phyloP scores from a whole-genome alignment of 2,329 filamentous ascomycete species.

The Hypoxylon sp. region DNA sequence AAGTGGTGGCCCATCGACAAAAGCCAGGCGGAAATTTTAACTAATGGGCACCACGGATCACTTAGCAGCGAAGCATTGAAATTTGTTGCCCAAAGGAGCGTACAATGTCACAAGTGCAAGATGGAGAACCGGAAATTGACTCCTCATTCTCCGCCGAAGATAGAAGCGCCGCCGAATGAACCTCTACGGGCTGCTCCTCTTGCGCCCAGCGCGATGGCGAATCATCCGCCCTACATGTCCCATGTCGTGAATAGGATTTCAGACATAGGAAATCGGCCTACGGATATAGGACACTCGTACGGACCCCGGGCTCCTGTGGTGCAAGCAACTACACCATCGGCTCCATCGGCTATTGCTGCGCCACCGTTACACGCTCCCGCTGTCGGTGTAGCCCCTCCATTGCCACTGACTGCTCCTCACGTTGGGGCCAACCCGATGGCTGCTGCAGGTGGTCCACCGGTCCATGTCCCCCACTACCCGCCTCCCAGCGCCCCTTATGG shows the following conservation, averaged over 20 bases:
- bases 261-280: conserved; percentile 37
- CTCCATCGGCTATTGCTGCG: conserved; percentile 33
- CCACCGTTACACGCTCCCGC: conserved; percentile 42
- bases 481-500: conserved; percentile 50
- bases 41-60: conserved; percentile 59
- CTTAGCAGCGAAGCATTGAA: conserved; percentile 65
- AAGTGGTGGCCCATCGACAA: conserved; percentile 74
- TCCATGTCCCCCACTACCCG: conserved; percentile 52
- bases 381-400: conserved; percentile 38
- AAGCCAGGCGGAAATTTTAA: conserved; percentile 59
- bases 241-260: conserved; percentile 37
- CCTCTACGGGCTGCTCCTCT: conserved; percentile 38
- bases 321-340: conserved; percentile 35
- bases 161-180: conserved; percentile 44
- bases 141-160: conserved; percentile 44
- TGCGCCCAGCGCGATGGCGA: conserved; percentile 38
- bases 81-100: conserved; percentile 67
- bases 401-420: conserved; percentile 40
- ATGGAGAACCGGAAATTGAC: conserved; percentile 60
- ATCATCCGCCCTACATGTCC: conserved; percentile 39
- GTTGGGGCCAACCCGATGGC: conserved; percentile 47
- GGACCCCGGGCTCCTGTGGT: conserved; percentile 33
- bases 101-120: conserved; percentile 80
- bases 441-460: conserved; percentile 47
- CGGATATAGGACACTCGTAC: conserved; percentile 40